Percentiles rank a stretch among this genome's conserved stretches.
phyloP scores from a whole-genome alignment of 108 stramenopile species.

The Poteriospumella lacustris region DNA sequence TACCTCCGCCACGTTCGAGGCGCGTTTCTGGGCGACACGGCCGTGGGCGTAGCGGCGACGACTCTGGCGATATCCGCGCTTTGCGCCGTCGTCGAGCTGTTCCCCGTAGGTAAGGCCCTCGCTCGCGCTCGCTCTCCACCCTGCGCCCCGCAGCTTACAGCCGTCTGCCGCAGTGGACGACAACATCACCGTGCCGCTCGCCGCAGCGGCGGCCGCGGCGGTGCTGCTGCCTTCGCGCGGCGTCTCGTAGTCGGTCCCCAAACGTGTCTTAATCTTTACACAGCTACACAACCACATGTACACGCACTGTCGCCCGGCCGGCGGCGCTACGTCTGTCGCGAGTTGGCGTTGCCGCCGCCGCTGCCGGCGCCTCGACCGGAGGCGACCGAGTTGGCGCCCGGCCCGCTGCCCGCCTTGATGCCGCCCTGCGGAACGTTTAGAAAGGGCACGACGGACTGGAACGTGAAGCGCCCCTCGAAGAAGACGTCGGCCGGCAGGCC shows the following conservation, averaged over 20 bases:
- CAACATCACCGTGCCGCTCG: slow-evolving; percentile 45
- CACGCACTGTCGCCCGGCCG: too few species aligned
- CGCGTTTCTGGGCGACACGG: background rate
- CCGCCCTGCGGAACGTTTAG: too few species aligned
- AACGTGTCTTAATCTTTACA: too few species aligned
- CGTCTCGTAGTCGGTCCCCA: too few species aligned
- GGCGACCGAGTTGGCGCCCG: too few species aligned
- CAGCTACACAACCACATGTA: too few species aligned
- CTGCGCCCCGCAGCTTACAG: background rate
- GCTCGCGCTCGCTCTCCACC: background rate
- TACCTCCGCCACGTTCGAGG: background rate
- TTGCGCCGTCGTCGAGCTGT: slow-evolving; percentile 44
- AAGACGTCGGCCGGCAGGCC: slow-evolving; percentile 2
- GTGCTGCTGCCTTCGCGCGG: too few species aligned
- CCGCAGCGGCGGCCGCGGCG: slow-evolving; percentile 21
- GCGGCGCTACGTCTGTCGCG: too few species aligned
- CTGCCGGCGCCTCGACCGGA: too few species aligned
- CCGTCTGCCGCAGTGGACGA: slow-evolving; percentile 33
- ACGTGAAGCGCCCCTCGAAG: slow-evolving; percentile 19
- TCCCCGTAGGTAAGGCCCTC: background rate
- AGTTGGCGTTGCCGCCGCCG: too few species aligned
- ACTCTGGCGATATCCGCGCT: slow-evolving; percentile 29
- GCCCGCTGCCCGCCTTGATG: too few species aligned
- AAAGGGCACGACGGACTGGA: too few species aligned
- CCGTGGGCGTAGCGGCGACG: background rate